A percentile compares a stretch with the other conserved stretches of the same genome.
phyloP scores from a whole-genome alignment of 257 asterid genomes.

The Knoxia roxburghii region DNA sequence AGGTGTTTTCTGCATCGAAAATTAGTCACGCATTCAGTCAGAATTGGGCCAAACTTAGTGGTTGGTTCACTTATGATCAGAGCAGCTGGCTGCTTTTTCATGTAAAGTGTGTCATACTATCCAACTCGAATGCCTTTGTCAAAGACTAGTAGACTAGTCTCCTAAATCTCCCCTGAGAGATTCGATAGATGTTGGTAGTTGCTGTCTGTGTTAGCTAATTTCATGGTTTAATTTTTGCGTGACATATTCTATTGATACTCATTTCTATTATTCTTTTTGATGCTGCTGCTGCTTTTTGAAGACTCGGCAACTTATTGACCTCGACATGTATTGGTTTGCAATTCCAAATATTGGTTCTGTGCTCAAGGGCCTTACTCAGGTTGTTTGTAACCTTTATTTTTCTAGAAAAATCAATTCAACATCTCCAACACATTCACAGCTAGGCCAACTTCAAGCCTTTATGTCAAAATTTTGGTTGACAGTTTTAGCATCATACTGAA shows the following conservation, averaged over 20 bases:
- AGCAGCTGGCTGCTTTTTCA: background rate
- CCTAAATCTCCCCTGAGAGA: background rate
- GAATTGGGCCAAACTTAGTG: background rate
- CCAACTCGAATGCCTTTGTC: background rate
- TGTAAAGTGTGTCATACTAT: background rate
- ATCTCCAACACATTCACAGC: background rate
- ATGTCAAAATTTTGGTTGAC: background rate
- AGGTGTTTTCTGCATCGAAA: background rate
- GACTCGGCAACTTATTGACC: slow-evolving; percentile 91
- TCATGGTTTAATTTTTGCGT: background rate
- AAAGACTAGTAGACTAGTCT: slow-evolving; percentile 4
- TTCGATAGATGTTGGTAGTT: background rate
- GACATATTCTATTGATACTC: background rate
- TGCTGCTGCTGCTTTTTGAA: slow-evolving; percentile 31
- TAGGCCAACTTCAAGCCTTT: slow-evolving; percentile 1
- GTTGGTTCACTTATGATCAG: background rate
- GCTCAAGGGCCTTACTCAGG: slow-evolving; percentile 95
- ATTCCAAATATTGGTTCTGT: slow-evolving; percentile 90
- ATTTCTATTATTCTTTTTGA: slow-evolving; percentile 17
- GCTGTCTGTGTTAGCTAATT: background rate
- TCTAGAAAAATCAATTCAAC: background rate
- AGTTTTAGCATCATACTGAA: no score
- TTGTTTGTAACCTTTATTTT: slow-evolving; percentile 12
- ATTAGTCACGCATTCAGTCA: background rate
- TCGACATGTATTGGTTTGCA: slow-evolving; percentile 91